Percentiles rank a stretch among this genome's conserved stretches.
Conservation (phyloP, 768 basidiomycete genomes). For the Xerocomus brunneocitrinus region DNA sequence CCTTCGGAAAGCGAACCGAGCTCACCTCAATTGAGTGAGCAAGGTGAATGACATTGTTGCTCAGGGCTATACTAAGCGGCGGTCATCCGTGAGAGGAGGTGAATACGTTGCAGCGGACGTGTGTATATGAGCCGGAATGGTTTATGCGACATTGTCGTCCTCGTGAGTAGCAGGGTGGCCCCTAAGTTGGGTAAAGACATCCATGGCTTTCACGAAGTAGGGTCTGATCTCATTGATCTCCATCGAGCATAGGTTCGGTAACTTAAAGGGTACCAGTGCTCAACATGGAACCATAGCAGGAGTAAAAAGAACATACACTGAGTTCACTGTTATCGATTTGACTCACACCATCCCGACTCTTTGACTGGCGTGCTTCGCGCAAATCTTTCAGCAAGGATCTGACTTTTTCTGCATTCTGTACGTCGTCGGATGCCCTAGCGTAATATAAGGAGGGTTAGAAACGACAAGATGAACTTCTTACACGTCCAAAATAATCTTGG, state of each 20-base stretch:
- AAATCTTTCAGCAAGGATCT: conserved; percentile 87
- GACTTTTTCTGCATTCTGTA: conserved; percentile 79
- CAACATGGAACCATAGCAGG: not conserved
- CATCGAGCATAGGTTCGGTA: conserved; percentile 82
- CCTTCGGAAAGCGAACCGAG: too few relatives aligned
- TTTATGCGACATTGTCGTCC: conserved; percentile 4
- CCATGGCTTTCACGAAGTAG: conserved; percentile 82
- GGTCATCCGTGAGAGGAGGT: too few relatives aligned
- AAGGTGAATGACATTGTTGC: too few relatives aligned
- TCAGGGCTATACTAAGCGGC: too few relatives aligned
- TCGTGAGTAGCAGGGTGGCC: conserved; percentile 14
- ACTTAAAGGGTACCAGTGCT: conserved; percentile 35
- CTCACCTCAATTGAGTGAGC: too few relatives aligned
- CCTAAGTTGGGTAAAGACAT: conserved; percentile 56
- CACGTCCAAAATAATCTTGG: conserved; percentile 92
- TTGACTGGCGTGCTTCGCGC: conserved; percentile 94
- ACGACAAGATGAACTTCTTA: conserved; percentile 36
- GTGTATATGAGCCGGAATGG: not conserved
- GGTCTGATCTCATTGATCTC: conserved; percentile 94
- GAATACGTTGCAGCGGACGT: too few relatives aligned
- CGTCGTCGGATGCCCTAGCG: conserved; percentile 82
- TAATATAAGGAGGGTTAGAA: not conserved
- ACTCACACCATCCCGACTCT: conserved; percentile 80
- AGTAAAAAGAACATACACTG: conserved; percentile 48
- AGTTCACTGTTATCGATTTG: conserved; percentile 79